Evolutionary conservation across 2,329 filamentous ascomycete species (phyloP).

Genomic region (Corynespora cassiicola): DNA sequence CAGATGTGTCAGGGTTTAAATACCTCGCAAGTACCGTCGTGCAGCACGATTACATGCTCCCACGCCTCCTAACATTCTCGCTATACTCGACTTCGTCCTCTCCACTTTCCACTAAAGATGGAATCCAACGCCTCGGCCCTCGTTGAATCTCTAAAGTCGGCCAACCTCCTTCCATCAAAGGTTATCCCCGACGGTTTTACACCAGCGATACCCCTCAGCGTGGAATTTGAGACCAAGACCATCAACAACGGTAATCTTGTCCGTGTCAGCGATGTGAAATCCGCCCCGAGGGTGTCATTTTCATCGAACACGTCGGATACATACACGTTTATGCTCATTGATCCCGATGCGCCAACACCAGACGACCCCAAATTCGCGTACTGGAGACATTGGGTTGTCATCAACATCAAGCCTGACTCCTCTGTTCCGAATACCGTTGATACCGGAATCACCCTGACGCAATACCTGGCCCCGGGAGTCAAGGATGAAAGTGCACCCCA

Average conservation of each 20-base stretch:
- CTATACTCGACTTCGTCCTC: too few relatives aligned
- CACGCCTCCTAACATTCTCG: too few relatives aligned
- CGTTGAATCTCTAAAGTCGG: slow-evolving; percentile 28
- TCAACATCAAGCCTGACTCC: slow-evolving; percentile 14
- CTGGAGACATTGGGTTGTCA: slow-evolving; percentile 62
- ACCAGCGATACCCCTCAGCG: slow-evolving; percentile 48
- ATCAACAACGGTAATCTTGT: slow-evolving; percentile 33
- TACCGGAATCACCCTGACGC: slow-evolving; percentile 30
- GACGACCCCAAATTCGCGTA: slow-evolving; percentile 63
- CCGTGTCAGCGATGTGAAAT: slow-evolving; percentile 42
- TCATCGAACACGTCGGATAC: slow-evolving; percentile 36
- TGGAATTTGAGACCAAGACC: slow-evolving; percentile 38
- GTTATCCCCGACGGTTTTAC: slow-evolving; percentile 53
- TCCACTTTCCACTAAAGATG: too few relatives aligned
- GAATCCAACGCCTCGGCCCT: too few relatives aligned
- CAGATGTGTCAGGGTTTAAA: too few relatives aligned
- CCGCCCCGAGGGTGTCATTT: slow-evolving; percentile 17
- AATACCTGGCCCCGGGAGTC: slow-evolving; percentile 39
- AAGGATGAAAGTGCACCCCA: slow-evolving; percentile 45
- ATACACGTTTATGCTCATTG: slow-evolving; percentile 59
- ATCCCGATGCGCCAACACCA: slow-evolving; percentile 63
- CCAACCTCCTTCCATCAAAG: slow-evolving; percentile 34
- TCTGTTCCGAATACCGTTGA: slow-evolving; percentile 3
- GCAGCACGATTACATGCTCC: too few relatives aligned
- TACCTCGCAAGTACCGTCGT: too few relatives aligned